A percentile compares a stretch with the other conserved stretches of the same genome.
Evolutionary conservation across 2,329 filamentous ascomycete species (phyloP).

Genomic region (Zarea fungicola): DNA sequence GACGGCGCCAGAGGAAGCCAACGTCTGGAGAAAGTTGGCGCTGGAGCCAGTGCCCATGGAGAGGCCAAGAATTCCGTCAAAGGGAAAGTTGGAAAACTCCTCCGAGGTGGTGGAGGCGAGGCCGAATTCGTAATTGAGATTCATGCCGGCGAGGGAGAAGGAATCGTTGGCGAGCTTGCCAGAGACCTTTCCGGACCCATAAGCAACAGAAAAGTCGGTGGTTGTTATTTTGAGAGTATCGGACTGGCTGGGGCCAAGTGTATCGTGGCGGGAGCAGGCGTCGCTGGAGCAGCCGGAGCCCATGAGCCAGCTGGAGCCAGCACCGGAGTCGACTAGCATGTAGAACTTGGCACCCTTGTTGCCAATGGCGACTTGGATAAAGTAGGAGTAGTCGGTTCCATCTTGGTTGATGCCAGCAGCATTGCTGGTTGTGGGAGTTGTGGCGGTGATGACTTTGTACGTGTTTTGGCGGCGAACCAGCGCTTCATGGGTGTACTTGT

Average conservation of each 20-base stretch:
- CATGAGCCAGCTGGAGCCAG: conserved; percentile 80
- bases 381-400: conserved; percentile 62
- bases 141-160: conserved; percentile 60
- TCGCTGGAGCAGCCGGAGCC: conserved; percentile 59
- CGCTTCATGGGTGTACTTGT: conserved; percentile 30
- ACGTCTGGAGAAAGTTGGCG: conserved; percentile 61
- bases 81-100: conserved; percentile 72
- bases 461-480: conserved; percentile 33
- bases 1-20: conserved; percentile 53
- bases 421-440: conserved; percentile 39
- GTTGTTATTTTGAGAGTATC: conserved; percentile 51
- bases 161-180: conserved; percentile 64
- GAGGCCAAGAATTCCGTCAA: conserved; percentile 82
- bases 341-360: conserved; percentile 49
- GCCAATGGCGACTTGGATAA: conserved; percentile 52
- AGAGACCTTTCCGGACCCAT: conserved; percentile 70
- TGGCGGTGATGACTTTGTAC: conserved; percentile 44
- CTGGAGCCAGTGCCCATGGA: conserved; percentile 56
- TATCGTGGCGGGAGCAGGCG: conserved; percentile 65
- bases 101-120: conserved; percentile 65
- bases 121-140: conserved; percentile 63
- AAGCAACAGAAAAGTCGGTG: conserved; percentile 60
- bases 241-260: conserved; percentile 63
- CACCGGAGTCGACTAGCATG: conserved; percentile 62
- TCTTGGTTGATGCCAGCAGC: conserved; percentile 57